Evolutionary conservation across 495 filamentous ascomycete genomes (phyloP), one percentile per base, ranked within the genome.

Genomic region (Aspergillus mulundensis): DNA sequence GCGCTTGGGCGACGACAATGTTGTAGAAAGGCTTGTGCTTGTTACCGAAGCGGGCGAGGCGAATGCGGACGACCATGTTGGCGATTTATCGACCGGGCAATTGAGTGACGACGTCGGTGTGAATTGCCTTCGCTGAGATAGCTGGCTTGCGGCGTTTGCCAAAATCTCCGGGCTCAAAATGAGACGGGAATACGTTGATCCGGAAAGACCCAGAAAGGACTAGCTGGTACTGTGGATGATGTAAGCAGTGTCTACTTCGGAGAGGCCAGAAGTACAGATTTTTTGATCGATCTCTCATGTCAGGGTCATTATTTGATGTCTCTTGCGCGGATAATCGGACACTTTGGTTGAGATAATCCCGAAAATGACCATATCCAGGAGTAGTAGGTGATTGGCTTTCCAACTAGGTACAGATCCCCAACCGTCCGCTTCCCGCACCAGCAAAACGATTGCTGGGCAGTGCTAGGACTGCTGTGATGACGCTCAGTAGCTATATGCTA

Each of bases 1-100:
- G 84, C n/a, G 94, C 93, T 59, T 97, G 92, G 20, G 90, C 81
- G 54, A 98, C 90, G 50, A 97, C 90, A 58, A 98, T 96, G 76
- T 98, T 98, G 81, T 95, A 98, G 66, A 95, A 87, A 3, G 94
- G 93, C 23, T 80, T 64, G 69, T 93, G 89, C 52, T 78, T 84
- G 73, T 88, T 88, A 61, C 95, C 94, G 69, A 97, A 96, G 77
- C 94, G 94, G 47, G 94, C 87, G 63, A 98, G 81, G 49, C 94
- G 87, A 69, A 98, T 91, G 67, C 86, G 88, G 61, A 98, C 79
- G 50, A 97, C 95, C 94, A 98, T 98, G 23, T 59, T 72, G 70
- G 52, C 52, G 56, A 14, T 30, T 2, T 28, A 55, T 60, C 23
- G 39, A 59, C 53, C 21, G 11, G 24, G n/a, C 43, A 50, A 56